These are phyloP conservation scores for Colletotrichum godetiae DNA, from an alignment of 2,329 filamentous ascomycete genomes.

Conservation along the genomic window DNA sequence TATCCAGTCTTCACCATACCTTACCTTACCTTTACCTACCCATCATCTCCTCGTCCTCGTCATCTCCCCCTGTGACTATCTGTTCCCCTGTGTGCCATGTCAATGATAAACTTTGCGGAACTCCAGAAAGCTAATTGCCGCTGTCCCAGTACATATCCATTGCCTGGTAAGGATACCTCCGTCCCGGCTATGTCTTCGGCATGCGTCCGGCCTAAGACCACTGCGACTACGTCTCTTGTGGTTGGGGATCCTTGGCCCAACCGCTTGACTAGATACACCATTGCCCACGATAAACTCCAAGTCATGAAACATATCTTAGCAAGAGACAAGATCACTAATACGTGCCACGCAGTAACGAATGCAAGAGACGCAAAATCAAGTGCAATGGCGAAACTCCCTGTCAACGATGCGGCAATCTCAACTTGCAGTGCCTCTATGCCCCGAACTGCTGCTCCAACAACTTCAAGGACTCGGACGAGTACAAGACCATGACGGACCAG, in stretches of 20 bases:
- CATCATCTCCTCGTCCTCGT: neutral
- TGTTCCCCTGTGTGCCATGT: constrained; percentile 11
- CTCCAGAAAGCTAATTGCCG: constrained; percentile 27
- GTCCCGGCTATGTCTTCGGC: neutral
- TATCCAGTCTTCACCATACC: neutral
- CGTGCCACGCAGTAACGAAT: constrained; percentile 68
- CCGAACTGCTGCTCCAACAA: constrained; percentile 77
- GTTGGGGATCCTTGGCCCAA: neutral
- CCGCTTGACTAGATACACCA: neutral
- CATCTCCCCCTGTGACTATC: constrained; percentile 8
- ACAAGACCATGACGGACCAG: constrained; percentile 81
- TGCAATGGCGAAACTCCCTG: constrained; percentile 78
- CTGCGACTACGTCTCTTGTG: neutral
- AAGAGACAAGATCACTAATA: constrained; percentile 18
- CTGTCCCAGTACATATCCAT: constrained; percentile 67
- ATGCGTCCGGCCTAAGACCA: constrained; percentile 39
- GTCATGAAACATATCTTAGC: neutral
- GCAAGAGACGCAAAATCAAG: constrained; percentile 80
- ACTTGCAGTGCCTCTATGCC: constrained; percentile 73
- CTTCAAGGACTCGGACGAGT: constrained; percentile 94
- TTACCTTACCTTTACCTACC: neutral
- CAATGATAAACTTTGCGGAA: constrained; percentile 13
- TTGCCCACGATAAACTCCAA: neutral
- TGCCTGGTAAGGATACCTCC: constrained; percentile 60
- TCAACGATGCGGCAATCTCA: constrained; percentile 75